These are phyloP conservation scores for Orbilia quercus DNA, from an alignment of 2,329 filamentous ascomycete species.

Conservation along the genomic window DNA sequence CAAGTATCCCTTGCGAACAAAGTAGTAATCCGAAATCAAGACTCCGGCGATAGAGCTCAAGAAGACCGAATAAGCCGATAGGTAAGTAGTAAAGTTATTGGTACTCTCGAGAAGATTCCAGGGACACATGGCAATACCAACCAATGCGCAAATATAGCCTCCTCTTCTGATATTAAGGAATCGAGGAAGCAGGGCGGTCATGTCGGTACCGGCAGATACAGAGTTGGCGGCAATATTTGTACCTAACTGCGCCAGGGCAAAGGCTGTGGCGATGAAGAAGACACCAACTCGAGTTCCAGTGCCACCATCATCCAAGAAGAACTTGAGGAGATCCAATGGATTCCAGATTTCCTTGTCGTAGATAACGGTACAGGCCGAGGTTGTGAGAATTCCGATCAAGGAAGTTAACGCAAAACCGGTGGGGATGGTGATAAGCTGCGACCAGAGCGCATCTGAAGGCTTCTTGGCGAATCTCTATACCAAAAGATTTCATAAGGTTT, in stretches of 20 bases:
- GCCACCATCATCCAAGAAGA: constrained; percentile 76
- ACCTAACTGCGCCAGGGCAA: constrained; percentile 82
- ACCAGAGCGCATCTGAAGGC: constrained; percentile 80
- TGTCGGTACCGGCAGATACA: constrained; percentile 82
- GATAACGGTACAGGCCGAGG: constrained; percentile 76
- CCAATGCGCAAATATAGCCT: constrained; percentile 81
- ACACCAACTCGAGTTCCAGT: constrained; percentile 76
- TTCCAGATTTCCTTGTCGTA: constrained; percentile 78
- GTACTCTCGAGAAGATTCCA: constrained; percentile 79
- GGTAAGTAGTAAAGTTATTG: constrained; percentile 90
- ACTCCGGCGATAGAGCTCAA: constrained; percentile 94
- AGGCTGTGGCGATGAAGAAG: constrained; percentile 77
- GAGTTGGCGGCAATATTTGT: constrained; percentile 91
- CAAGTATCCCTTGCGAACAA: constrained; percentile 83
- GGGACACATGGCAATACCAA: constrained; percentile 87
- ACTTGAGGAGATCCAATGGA: constrained; percentile 74
- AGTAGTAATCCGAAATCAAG: constrained; percentile 87
- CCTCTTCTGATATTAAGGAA: constrained; percentile 87
- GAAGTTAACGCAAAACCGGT: constrained; percentile 80
- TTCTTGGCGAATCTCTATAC: constrained; percentile 79
- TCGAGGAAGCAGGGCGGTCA: constrained; percentile 81
- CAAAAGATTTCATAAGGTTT: constrained; percentile 80
- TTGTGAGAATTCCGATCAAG: constrained; percentile 84
- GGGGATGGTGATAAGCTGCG: constrained; percentile 80
- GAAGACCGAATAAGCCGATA: constrained; percentile 92